Evolutionary conservation across 306 rosid genomes (phyloP), one percentile per base, ranked within the genome.

Genomic region (Quercus cerris): DNA sequence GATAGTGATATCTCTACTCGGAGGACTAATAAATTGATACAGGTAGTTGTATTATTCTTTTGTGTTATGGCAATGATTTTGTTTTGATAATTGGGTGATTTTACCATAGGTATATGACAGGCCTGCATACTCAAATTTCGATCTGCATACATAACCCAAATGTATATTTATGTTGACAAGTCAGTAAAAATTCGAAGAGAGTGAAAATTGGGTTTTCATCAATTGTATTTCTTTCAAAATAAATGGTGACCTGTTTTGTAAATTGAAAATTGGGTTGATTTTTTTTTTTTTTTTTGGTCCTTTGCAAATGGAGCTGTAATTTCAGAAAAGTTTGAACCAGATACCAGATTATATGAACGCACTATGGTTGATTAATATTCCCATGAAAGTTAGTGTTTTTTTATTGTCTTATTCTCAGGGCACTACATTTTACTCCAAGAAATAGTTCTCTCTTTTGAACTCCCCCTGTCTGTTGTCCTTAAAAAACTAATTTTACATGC

Each of bases 31-130:
- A 82, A 73, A 14, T 76, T 74, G 76, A 80, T 73, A 77, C 73
- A 89, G 97, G 98, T 92, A 90, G 76, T 25, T 25, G 56, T 51
- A 55, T 70, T 28, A 72, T 74, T 73, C 41, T 71, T 12, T 20
- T 57, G 49, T 81, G 3, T 15, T 56, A 59, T 27, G 63, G 25
- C 13, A 31, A 19, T 69, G 56, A 1, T 14, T 81, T 54, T 78
- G 61, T 19, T 75, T 23, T 59, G 15, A 27, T 13, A 27, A 17
- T 67, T 63, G 62, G 49, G 33, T 20, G 22, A 3, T 67, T 78
- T 13, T 55, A 33, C 15, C 4, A 31, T 71, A 56, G 64, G 52
- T 35, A 27, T 17, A 35, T 54, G 62, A 33, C 52, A 41, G 63
- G 59, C 75, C 17, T 38, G 71, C 62, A 51, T 59, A 23, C 30